A percentile compares a stretch with the other conserved stretches of the same genome.
phyloP scores from a whole-genome alignment of 257 asterid species.

The Solanum ahanhuiri region DNA sequence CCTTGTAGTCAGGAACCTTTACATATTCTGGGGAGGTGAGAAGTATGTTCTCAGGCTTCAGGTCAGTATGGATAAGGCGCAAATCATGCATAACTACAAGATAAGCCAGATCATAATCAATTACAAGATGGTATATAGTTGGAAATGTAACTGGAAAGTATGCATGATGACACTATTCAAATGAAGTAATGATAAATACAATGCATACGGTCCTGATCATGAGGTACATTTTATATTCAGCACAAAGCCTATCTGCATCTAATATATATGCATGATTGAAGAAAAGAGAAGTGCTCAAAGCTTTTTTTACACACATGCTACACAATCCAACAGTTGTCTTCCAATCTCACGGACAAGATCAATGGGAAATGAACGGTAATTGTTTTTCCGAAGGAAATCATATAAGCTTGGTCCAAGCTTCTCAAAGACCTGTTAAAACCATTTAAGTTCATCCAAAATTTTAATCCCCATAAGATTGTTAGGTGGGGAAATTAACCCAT shows the following conservation, averaged over 20 bases:
- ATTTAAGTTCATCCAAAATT: conserved; percentile 59
- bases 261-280: neutral
- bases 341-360: conserved; percentile 98
- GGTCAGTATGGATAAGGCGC: conserved; percentile 80
- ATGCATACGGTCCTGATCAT: neutral
- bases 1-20: conserved; percentile 84
- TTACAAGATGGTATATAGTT: too few relatives aligned
- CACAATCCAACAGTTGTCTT: conserved; percentile 97
- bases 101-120: neutral
- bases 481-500: conserved; percentile 65
- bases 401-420: conserved; percentile 99
- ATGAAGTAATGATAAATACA: neutral
- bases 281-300: neutral
- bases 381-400: conserved; percentile 98
- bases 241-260: neutral
- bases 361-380: conserved; percentile 97
- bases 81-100: conserved; percentile 89
- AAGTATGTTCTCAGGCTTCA: conserved; percentile 95
- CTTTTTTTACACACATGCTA: conserved; percentile 86
- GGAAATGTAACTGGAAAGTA: neutral
- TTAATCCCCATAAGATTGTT: conserved; percentile 51
- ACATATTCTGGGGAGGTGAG: conserved; percentile 69
- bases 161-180: neutral
- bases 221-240: neutral
- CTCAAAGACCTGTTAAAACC: conserved; percentile 97